A percentile compares a stretch with the other conserved stretches of the same genome.
These are phyloP conservation scores for Phytopythium montanum DNA, from an alignment of 352 stramenopile species.

Conservation along the genomic window DNA sequence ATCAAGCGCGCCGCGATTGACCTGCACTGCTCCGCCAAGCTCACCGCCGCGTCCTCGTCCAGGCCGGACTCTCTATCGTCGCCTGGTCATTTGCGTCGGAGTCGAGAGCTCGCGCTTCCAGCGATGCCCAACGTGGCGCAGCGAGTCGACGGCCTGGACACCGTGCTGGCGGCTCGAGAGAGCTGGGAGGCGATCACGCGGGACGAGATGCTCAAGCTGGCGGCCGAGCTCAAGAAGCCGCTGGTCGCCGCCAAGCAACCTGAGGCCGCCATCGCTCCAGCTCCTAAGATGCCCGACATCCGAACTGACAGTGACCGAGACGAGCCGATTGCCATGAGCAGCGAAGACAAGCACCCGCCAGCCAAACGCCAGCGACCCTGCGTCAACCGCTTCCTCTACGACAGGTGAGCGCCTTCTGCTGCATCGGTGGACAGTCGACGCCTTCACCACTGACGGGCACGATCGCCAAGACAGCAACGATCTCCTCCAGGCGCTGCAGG, in stretches of 20 bases:
- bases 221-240: conserved; percentile 35
- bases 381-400: conserved; percentile 55
- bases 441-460: not conserved
- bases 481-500: conserved; percentile 57
- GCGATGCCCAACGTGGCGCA: not conserved
- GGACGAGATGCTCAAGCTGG: conserved; percentile 61
- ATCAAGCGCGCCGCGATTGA: conserved; percentile 63
- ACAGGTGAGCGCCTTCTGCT: conserved; percentile 31
- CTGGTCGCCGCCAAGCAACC: conserved; percentile 17
- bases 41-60: conserved; percentile 13
- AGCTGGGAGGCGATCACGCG: conserved; percentile 65
- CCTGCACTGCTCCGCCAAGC: conserved; percentile 43
- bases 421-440: not conserved
- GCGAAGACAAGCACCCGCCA: not conserved
- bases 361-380: not conserved
- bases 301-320: not conserved
- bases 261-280: conserved; percentile 1
- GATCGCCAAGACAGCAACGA: conserved; percentile 44
- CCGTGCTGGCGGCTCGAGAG: conserved; percentile 32
- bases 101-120: not conserved
- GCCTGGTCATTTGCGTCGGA: not conserved
- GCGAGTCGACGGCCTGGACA: conserved; percentile 27
- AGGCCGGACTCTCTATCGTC: conserved; percentile 10
- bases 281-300: not conserved
- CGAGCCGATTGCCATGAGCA: not conserved